Conservation (phyloP, 202 grass and related monocot genomes). For the Bolboschoenoplectus hybrid region DNA sequence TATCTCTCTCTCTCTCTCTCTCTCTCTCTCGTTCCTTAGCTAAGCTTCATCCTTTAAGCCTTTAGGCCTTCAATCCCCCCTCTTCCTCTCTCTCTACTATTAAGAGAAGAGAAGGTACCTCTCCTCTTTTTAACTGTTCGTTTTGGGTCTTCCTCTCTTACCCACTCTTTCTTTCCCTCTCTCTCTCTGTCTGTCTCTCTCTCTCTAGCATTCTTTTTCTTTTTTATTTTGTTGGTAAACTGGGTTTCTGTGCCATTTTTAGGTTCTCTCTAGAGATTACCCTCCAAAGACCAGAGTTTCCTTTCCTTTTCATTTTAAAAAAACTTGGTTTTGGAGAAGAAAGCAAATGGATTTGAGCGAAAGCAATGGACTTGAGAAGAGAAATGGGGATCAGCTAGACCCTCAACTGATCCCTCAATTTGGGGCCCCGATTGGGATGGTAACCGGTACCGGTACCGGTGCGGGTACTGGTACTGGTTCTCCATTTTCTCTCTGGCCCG, state of each 20-base stretch:
- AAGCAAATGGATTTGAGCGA: conserved; percentile 42
- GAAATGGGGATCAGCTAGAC: conserved; percentile 36
- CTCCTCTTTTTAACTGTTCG: conserved; percentile 27
- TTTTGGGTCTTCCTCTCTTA: conserved; percentile 23
- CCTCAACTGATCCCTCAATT: conserved; percentile 38
- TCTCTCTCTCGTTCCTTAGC: conserved; percentile 11
- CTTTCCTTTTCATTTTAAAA: conserved; percentile 30
- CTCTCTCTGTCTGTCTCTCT: conserved; percentile 6
- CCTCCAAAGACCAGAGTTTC: conserved; percentile 14
- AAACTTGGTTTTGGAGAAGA: conserved; percentile 4
- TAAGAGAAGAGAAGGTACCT: conserved; percentile 36
- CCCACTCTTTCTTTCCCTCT: neutral
- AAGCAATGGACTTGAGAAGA: conserved; percentile 41
- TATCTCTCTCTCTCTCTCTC: conserved; percentile 27
- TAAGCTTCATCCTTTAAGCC: neutral
- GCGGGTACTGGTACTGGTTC: conserved; percentile 8
- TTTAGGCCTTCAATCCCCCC: conserved; percentile 24
- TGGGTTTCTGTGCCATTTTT: conserved; percentile 34
- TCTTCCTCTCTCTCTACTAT: conserved; percentile 30
- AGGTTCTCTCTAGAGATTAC: conserved; percentile 30
- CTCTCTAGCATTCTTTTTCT: neutral
- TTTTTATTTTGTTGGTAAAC: neutral
- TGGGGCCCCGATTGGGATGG: conserved; percentile 38
- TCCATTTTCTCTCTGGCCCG: conserved; percentile 34
- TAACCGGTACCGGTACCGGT: conserved; percentile 16